These are phyloP conservation scores for Cucurbita maxima DNA, from an alignment of 306 rosid genomes.

Conservation along the genomic window DNA sequence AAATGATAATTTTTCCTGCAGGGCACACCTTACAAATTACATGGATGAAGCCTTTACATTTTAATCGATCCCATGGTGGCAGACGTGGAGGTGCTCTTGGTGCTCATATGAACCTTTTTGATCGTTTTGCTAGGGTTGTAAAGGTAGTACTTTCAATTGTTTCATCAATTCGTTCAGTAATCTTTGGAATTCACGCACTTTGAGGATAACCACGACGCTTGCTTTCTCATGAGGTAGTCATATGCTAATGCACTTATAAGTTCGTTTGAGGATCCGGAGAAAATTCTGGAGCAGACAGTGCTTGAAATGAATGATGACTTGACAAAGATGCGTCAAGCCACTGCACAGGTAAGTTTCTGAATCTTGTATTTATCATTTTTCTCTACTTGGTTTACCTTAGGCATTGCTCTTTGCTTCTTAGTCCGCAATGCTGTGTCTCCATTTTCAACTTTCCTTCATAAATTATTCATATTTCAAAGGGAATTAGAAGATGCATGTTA, in stretches of 20 bases:
- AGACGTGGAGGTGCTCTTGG: constrained; percentile 65
- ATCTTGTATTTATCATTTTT: background rate
- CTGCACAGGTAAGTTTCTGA: constrained; percentile 66
- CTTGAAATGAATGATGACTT: constrained; percentile 93
- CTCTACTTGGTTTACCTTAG: background rate
- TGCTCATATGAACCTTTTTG: constrained; percentile 71
- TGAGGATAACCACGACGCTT: background rate
- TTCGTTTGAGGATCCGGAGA: constrained; percentile 92
- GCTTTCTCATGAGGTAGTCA: constrained; percentile 30
- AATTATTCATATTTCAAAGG: background rate
- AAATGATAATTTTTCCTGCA: constrained; percentile 3
- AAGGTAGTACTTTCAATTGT: constrained; percentile 38
- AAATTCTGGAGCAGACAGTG: constrained; percentile 87
- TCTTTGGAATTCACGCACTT: background rate
- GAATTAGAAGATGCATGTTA: background rate
- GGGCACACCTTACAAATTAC: constrained; percentile 24
- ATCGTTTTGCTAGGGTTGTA: constrained; percentile 73
- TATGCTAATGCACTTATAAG: constrained; percentile 85
- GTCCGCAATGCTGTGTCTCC: background rate
- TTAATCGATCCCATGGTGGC: constrained; percentile 13
- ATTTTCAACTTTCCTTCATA: background rate
- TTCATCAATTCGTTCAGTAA: background rate
- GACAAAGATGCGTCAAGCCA: constrained; percentile 96
- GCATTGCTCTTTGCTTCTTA: background rate
- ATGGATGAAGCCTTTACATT: constrained; percentile 26